Evolutionary conservation across 345 rosid genomes (phyloP).

Genomic region (Iberis pinnata): DNA sequence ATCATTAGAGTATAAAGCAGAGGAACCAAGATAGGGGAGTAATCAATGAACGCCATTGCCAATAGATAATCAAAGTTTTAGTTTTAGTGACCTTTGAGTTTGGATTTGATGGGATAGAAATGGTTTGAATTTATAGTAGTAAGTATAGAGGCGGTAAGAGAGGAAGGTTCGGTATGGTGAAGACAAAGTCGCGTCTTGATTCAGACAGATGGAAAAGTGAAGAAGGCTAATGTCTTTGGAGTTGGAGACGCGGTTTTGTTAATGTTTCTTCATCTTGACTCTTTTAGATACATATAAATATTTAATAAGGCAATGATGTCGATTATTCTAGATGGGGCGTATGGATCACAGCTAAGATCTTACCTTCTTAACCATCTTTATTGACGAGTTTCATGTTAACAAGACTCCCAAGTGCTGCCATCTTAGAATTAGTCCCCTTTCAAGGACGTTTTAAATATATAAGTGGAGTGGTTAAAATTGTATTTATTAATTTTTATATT

Average conservation of each 20-base stretch:
- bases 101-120: neutral
- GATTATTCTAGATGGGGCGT: neutral
- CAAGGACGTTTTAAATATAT: too few relatives aligned
- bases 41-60: slow-evolving; percentile 4
- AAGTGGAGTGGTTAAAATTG: too few relatives aligned
- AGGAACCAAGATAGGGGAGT: slow-evolving; percentile 3
- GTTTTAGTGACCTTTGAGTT: too few relatives aligned
- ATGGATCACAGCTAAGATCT: slow-evolving; percentile 12
- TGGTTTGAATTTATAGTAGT: slow-evolving; percentile 19
- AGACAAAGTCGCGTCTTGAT: slow-evolving; percentile 19
- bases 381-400: too few relatives aligned
- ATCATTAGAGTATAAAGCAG: slow-evolving; percentile 5
- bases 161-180: slow-evolving; percentile 23
- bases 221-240: slow-evolving; percentile 16
- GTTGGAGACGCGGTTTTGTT: slow-evolving; percentile 22
- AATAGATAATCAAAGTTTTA: too few relatives aligned
- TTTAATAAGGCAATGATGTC: too few relatives aligned
- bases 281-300: too few relatives aligned
- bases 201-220: slow-evolving; percentile 17
- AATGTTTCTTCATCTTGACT: neutral
- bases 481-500: too few relatives aligned
- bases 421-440: too few relatives aligned
- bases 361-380: too few relatives aligned
- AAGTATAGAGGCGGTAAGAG: neutral
- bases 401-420: too few relatives aligned